These are phyloP conservation scores for Leishmania tarentolae DNA, from an alignment of 208 protist genomes.

Conservation along the genomic window DNA sequence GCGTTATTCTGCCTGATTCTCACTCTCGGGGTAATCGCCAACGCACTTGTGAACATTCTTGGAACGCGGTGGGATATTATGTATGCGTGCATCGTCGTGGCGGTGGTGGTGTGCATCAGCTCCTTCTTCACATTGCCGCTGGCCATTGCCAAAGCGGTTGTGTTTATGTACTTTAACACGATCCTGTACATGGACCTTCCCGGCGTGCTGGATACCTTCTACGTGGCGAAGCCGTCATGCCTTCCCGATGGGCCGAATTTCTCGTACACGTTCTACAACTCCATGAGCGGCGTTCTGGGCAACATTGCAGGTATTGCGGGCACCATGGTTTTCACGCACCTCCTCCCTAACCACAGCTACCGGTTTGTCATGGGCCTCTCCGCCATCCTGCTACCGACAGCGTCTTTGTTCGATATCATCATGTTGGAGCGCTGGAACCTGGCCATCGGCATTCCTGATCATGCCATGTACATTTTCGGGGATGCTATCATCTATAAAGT, in stretches of 20 bases:
- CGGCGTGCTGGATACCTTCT: constrained; percentile 68
- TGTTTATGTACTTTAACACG: constrained; percentile 38
- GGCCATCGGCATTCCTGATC: constrained; percentile 51
- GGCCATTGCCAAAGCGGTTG: constrained; percentile 37
- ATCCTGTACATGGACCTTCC: constrained; percentile 56
- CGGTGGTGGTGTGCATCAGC: constrained; percentile 16
- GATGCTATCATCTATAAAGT: constrained; percentile 68
- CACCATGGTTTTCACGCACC: constrained; percentile 49
- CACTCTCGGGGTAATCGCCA: constrained; percentile 32
- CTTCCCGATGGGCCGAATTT: constrained; percentile 72
- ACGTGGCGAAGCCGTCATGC: constrained; percentile 44
- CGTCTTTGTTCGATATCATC: constrained; percentile 67
- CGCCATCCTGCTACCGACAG: constrained; percentile 49
- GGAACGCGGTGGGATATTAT: constrained; percentile 35
- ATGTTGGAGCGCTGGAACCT: constrained; percentile 79
- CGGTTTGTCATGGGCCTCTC: constrained; percentile 59
- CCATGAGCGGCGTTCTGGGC: constrained; percentile 44
- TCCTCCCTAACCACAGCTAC: constrained; percentile 56
- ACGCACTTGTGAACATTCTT: constrained; percentile 36
- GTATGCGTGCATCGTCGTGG: constrained; percentile 32
- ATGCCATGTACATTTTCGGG: constrained; percentile 73
- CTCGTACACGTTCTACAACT: constrained; percentile 64
- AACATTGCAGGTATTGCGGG: constrained; percentile 52
- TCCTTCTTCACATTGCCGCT: constrained; percentile 41
- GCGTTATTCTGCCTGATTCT: constrained; percentile 40